A percentile compares a stretch with the other conserved stretches of the same genome.
Evolutionary conservation across 805 yeast species (phyloP).

Genomic region (Kuraishia floccosa): DNA sequence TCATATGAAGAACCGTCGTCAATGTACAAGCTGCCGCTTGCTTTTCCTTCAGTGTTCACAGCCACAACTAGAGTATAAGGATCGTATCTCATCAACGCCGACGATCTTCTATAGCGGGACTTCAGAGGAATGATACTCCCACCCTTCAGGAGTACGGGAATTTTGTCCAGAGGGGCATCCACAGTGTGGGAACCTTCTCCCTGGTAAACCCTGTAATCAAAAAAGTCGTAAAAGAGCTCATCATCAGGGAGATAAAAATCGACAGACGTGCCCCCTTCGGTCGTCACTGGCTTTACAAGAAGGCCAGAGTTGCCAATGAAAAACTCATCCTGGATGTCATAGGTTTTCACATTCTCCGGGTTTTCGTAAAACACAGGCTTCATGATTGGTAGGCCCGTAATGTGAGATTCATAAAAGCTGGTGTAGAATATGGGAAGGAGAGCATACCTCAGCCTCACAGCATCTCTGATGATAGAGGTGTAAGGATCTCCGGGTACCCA

Average conservation of each 20-base stretch:
- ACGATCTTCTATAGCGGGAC: slow-evolving; percentile 70
- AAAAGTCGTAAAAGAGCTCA: slow-evolving; percentile 46
- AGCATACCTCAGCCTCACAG: slow-evolving; percentile 62
- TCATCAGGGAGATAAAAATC: slow-evolving; percentile 41
- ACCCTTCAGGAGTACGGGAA: slow-evolving; percentile 70
- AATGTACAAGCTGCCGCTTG: slow-evolving; percentile 48
- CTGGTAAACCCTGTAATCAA: slow-evolving; percentile 17
- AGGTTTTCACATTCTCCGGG: slow-evolving; percentile 34
- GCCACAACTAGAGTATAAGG: slow-evolving; percentile 73
- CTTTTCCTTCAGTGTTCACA: slow-evolving; percentile 28
- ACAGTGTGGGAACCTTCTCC: slow-evolving; percentile 28
- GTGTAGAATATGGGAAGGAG: slow-evolving; percentile 77
- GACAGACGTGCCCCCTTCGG: slow-evolving; percentile 29
- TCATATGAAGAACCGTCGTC: slow-evolving; percentile 80
- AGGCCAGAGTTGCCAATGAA: slow-evolving; percentile 63
- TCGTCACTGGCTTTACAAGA: slow-evolving; percentile 71
- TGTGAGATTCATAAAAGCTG: slow-evolving; percentile 53
- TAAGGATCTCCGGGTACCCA: slow-evolving; percentile 75
- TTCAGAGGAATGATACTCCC: slow-evolving; percentile 64
- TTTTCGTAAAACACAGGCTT: slow-evolving; percentile 53
- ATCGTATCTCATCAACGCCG: slow-evolving; percentile 63
- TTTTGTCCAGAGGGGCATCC: slow-evolving; percentile 38
- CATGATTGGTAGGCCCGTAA: slow-evolving; percentile 58
- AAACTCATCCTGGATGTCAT: slow-evolving; percentile 72
- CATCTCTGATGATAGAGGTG: slow-evolving; percentile 52